Evolutionary conservation across 805 yeast species (phyloP).

Genomic region (Saccharomycopsis javanensis): DNA sequence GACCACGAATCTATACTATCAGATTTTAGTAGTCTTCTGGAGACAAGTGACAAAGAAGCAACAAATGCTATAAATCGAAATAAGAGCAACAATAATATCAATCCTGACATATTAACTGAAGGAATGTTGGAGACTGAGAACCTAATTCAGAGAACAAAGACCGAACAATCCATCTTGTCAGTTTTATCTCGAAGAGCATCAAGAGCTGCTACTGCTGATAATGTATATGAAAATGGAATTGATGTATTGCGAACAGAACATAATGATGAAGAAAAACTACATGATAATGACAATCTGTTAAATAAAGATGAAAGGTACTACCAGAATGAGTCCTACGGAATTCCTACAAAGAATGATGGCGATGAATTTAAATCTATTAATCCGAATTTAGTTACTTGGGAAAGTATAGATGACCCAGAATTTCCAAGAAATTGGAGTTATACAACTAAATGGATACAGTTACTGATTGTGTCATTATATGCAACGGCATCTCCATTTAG

Average conservation of each 20-base stretch:
- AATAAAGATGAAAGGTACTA: not conserved
- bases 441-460: slow-evolving; percentile 33
- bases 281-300: not conserved
- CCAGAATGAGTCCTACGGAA: not conserved
- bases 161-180: slow-evolving; percentile 33
- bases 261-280: not conserved
- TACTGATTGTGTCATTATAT: slow-evolving; percentile 41
- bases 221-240: not conserved
- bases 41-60: not conserved
- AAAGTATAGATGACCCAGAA: slow-evolving; percentile 47
- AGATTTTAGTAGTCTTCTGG: not conserved
- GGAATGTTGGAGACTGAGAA: not conserved
- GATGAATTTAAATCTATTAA: slow-evolving; percentile 44
- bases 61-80: not conserved
- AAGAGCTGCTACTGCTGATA: not conserved
- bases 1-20: not conserved
- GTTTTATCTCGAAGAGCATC: slow-evolving; percentile 20
- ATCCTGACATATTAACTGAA: not conserved
- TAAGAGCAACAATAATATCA: not conserved
- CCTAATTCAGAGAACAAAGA: slow-evolving; percentile 30
- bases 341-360: slow-evolving; percentile 35
- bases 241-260: not conserved
- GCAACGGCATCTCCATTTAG: slow-evolving; percentile 53
- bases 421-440: slow-evolving; percentile 58
- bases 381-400: slow-evolving; percentile 64